Percentiles rank a stretch among this genome's conserved stretches.
Conservation (phyloP, 2,329 filamentous ascomycete species). For the Pleoardoris graminearum region DNA sequence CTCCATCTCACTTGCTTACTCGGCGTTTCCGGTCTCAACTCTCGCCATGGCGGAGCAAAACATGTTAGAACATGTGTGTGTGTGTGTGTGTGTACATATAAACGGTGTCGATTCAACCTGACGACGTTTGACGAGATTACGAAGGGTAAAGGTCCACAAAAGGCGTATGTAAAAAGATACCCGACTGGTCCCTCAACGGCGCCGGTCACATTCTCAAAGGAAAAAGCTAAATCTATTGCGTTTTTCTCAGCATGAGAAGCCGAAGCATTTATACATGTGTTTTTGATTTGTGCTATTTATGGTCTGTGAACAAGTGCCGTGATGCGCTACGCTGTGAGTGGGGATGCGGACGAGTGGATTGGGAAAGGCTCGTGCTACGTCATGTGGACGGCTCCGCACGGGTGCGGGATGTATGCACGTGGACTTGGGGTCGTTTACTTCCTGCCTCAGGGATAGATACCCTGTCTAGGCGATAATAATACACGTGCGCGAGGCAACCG, state of each 20-base stretch:
- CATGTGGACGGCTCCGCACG: neutral
- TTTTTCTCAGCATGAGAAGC: no score
- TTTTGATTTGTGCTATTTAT: no score
- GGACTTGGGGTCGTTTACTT: neutral
- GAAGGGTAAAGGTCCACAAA: conserved; percentile 6
- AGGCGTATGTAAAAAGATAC: conserved; percentile 11
- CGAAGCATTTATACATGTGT: no score
- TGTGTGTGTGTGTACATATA: conserved; percentile 25
- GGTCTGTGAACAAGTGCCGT: neutral
- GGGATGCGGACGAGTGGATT: neutral
- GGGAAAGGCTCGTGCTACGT: neutral
- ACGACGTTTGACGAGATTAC: conserved; percentile 38
- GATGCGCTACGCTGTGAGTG: neutral
- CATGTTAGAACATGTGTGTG: conserved; percentile 4
- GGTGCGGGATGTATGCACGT: neutral
- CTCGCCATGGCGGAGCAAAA: neutral
- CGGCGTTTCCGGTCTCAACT: conserved; percentile 11
- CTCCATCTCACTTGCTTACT: conserved; percentile 3
- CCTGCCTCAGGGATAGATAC: no score
- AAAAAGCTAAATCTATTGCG: neutral
- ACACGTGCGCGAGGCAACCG: no score
- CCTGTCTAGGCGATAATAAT: no score
- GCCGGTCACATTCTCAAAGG: neutral
- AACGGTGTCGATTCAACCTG: conserved; percentile 47
- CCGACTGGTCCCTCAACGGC: conserved; percentile 18